Conservation (phyloP, 2,329 filamentous ascomycete species). For the Xylaria sp. region DNA sequence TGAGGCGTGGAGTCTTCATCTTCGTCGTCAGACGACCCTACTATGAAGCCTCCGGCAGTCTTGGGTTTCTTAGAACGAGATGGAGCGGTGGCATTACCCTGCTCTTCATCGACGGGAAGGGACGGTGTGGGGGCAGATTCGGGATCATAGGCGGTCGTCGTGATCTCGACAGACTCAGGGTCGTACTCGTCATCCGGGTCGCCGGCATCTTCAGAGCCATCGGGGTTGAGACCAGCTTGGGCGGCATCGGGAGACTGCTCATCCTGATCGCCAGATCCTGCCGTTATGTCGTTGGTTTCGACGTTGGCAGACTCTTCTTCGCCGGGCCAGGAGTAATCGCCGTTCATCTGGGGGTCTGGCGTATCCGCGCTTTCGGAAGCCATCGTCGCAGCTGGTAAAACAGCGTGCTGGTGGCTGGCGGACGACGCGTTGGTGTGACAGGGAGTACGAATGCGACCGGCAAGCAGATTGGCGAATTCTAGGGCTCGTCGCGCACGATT, state of each 20-base stretch:
- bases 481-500: constrained; percentile 6
- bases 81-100: constrained; percentile 48
- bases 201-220: constrained; percentile 62
- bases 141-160: constrained; percentile 59
- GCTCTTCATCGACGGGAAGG: constrained; percentile 47
- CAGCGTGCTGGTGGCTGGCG: neutral
- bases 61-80: constrained; percentile 66
- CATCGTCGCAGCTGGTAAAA: constrained; percentile 38
- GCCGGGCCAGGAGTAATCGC: constrained; percentile 57
- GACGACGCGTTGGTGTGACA: constrained; percentile 20
- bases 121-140: constrained; percentile 57
- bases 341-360: constrained; percentile 39
- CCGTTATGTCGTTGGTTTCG: constrained; percentile 66
- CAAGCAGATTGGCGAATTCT: neutral
- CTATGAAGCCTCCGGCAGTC: constrained; percentile 68
- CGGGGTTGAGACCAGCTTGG: constrained; percentile 57
- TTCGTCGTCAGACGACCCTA: constrained; percentile 70
- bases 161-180: constrained; percentile 61
- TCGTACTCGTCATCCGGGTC: constrained; percentile 59
- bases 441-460: constrained; percentile 14
- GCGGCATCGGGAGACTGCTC: constrained; percentile 58
- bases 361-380: constrained; percentile 45
- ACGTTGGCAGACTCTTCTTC: constrained; percentile 63
- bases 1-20: constrained; percentile 52
- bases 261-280: constrained; percentile 66